Percentiles rank a stretch among this genome's conserved stretches.
phyloP scores from a whole-genome alignment of 108 stramenopile species.

The Skeletonema menzelii region DNA sequence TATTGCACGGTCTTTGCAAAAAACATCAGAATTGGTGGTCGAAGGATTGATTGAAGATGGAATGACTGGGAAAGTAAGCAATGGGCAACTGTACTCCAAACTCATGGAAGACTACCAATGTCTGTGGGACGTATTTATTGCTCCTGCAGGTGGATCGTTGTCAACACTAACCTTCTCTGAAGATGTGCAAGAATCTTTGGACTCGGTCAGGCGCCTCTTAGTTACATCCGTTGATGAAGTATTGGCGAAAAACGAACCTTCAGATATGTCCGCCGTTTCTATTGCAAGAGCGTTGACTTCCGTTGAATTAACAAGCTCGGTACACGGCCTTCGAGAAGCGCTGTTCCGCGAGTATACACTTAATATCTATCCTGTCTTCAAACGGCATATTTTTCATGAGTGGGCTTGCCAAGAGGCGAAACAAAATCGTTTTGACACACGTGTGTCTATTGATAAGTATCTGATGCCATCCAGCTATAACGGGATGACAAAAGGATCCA shows the following conservation, averaged over 20 bases:
- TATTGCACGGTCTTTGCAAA: conserved; percentile 58
- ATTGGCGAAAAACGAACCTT: conserved; percentile 17
- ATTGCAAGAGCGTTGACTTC: conserved; percentile 27
- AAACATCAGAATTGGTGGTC: conserved; percentile 28
- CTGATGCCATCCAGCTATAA: conserved; percentile 20
- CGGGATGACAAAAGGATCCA: conserved; percentile 52
- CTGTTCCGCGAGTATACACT: conserved; percentile 70
- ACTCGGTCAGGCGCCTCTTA: conserved; percentile 22
- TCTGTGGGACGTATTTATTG: conserved; percentile 72
- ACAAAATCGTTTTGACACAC: conserved; percentile 5
- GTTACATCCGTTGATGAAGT: conserved; percentile 25
- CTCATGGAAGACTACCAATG: conserved; percentile 46
- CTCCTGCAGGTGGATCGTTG: conserved; percentile 44
- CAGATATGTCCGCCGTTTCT: background rate
- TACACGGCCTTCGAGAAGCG: conserved; percentile 51
- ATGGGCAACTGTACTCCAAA: conserved; percentile 15
- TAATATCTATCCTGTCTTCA: conserved; percentile 61
- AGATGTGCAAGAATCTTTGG: conserved; percentile 32
- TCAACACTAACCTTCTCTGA: conserved; percentile 25
- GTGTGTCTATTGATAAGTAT: conserved; percentile 4
- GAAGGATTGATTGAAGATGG: conserved; percentile 41
- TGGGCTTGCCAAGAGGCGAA: conserved; percentile 69
- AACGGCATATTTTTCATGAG: conserved; percentile 79
- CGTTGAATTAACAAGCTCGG: conserved; percentile 28
- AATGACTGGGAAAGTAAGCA: conserved; percentile 24